A percentile compares a stretch with the other conserved stretches of the same genome.
Evolutionary conservation across 306 rosid genomes (phyloP).

Genomic region (Mucuna pruriens): DNA sequence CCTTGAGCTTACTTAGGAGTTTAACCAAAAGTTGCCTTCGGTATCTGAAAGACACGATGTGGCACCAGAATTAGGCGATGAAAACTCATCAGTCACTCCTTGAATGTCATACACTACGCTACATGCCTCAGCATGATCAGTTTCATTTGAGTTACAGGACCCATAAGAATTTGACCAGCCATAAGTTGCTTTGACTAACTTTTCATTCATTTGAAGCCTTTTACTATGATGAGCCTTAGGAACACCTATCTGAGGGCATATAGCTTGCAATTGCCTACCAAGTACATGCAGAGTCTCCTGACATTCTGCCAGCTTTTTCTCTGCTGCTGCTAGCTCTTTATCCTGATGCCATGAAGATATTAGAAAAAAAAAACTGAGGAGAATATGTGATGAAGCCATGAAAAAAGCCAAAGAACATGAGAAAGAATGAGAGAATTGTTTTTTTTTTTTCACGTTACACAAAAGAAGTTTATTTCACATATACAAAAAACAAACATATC

Average conservation of each 20-base stretch:
- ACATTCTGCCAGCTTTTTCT: constrained; percentile 85
- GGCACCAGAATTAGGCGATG: constrained; percentile 44
- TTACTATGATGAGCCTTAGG: constrained; percentile 53
- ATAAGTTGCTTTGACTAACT: constrained; percentile 48
- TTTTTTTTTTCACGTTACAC: background rate
- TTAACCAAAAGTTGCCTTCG: constrained; percentile 47
- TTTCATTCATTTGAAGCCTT: constrained; percentile 63
- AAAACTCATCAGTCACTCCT: constrained; percentile 58
- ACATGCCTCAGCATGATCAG: constrained; percentile 58
- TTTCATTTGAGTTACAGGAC: constrained; percentile 46
- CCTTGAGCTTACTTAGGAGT: constrained; percentile 50
- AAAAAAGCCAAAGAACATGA: background rate
- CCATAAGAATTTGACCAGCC: constrained; percentile 52
- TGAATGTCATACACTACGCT: constrained; percentile 47
- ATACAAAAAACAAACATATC: background rate
- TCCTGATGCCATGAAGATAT: constrained; percentile 53
- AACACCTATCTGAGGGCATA: constrained; percentile 72
- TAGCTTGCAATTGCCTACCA: constrained; percentile 73
- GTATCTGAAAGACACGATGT: constrained; percentile 62
- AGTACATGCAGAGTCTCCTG: constrained; percentile 87
- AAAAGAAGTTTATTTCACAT: background rate
- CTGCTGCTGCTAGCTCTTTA: constrained; percentile 76
- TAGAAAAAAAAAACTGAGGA: background rate
- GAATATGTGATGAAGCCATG: background rate
- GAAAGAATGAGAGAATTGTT: background rate